Evolutionary conservation across 768 basidiomycete genomes (phyloP), one percentile per base, ranked within the genome.

Genomic region (Sutorius australiensis): DNA sequence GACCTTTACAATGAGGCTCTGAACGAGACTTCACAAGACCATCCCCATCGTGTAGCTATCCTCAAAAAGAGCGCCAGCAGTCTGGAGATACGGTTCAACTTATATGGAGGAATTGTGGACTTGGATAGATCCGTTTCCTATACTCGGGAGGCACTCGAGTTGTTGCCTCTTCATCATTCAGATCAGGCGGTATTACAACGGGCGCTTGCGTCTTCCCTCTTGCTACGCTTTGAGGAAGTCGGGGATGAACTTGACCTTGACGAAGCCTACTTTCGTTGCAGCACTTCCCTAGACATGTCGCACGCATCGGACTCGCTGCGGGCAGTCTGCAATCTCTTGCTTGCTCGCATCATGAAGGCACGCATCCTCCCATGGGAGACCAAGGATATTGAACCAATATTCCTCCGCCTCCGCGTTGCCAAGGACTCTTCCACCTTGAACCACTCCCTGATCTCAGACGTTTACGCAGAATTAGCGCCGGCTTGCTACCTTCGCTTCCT

Each of bases 241-340:
- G 68, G 67, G 0, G 44, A 69, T 40, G 68, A 66, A 46, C 52
- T 58, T 24, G 67, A 69, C 40, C 59, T 68, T 24, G 64, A 69
- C 9, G 58, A 58, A 40, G 67, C 67, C 7, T 37, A 48, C 16
- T 19, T 64, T 17, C 48, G 59, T 43, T 68, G 65, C 44, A 46
- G 38, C 43, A 33, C 46, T 14, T 54, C 52, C 21, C 37, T 59
- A 42, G 55, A 38, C 28, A 44, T 37, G 36, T 40, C 40, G 4
- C 0, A 36, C 31, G 28, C 38, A 24, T 47, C 61, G 5, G 56
- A 61, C 30, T 44, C 59, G 13, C 47, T 51, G 27, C 58, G 56
- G 30, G 56, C 56, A 34, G 28, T 56, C 14, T 62, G 61, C 36
- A 51, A 58, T 17, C 45, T 67, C 19, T 32, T 62, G 11, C 54